Evolutionary conservation across 2,329 filamentous ascomycete species (phyloP).

Genomic region (Microsporum ferrugineum): DNA sequence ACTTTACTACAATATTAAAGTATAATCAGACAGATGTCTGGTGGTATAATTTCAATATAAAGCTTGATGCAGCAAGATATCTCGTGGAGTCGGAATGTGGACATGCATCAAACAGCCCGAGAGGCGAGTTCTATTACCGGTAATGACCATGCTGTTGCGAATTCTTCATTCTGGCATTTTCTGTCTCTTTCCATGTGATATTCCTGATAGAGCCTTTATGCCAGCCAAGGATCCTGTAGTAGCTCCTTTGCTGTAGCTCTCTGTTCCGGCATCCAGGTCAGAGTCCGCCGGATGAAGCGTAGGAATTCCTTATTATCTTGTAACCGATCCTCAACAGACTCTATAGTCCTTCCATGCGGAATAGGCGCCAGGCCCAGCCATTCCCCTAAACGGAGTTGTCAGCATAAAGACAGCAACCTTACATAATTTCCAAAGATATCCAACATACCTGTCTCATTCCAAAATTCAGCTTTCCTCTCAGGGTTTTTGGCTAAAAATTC

Average conservation of each 20-base stretch:
- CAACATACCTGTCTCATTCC: conserved; percentile 24
- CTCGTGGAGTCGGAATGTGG: background rate
- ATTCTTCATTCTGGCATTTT: no score
- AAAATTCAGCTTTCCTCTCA: conserved; percentile 27
- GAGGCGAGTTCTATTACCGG: background rate
- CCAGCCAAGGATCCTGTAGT: conserved; percentile 16
- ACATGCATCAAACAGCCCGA: background rate
- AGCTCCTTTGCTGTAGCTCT: conserved; percentile 15
- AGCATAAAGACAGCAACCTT: background rate
- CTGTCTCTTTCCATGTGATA: no score
- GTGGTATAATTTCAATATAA: no score
- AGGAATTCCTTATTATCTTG: conserved; percentile 4
- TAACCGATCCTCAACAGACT: background rate
- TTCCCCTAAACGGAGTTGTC: background rate
- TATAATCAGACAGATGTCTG: background rate
- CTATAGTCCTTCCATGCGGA: conserved; percentile 4
- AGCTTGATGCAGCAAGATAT: no score
- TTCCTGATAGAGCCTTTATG: background rate
- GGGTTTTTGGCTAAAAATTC: conserved; percentile 16
- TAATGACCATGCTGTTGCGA: background rate
- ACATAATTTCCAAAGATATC: background rate
- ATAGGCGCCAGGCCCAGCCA: conserved; percentile 4
- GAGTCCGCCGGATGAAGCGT: conserved; percentile 15
- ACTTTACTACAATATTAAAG: background rate
- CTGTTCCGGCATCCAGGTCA: conserved; percentile 18